These are phyloP conservation scores for Cladobotryum protrusum DNA, from an alignment of 2,329 filamentous ascomycete species.

Conservation along the genomic window DNA sequence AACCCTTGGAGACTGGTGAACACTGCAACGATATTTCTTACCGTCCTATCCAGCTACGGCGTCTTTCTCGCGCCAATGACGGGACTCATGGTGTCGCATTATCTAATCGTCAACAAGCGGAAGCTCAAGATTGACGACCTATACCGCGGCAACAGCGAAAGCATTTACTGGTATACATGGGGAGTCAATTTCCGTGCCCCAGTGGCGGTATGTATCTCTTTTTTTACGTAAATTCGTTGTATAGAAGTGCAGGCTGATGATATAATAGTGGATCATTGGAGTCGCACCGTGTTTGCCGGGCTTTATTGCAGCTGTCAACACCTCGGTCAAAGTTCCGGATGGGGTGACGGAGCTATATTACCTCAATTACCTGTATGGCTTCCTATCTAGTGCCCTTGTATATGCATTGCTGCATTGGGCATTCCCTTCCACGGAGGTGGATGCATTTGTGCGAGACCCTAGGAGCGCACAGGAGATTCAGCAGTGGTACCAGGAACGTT, in stretches of 20 bases:
- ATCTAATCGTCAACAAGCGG: slow-evolving; percentile 25
- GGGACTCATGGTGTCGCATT: slow-evolving; percentile 33
- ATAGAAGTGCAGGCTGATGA: not conserved
- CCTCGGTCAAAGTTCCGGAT: slow-evolving; percentile 24
- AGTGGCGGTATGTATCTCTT: slow-evolving; percentile 27
- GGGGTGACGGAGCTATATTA: slow-evolving; percentile 34
- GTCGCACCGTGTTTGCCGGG: slow-evolving; percentile 36
- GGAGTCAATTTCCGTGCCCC: slow-evolving; percentile 36
- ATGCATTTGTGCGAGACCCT: slow-evolving; percentile 23
- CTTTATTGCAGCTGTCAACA: slow-evolving; percentile 35
- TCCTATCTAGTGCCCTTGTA: slow-evolving; percentile 27
- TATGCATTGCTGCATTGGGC: slow-evolving; percentile 25
- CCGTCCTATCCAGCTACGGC: slow-evolving; percentile 31
- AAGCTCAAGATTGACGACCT: slow-evolving; percentile 33
- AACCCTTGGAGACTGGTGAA: slow-evolving; percentile 35
- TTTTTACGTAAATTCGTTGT: not conserved
- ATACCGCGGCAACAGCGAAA: slow-evolving; percentile 23
- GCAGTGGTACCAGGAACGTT: slow-evolving; percentile 22
- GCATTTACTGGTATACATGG: slow-evolving; percentile 35
- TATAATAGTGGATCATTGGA: slow-evolving; percentile 32
- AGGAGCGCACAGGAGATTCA: slow-evolving; percentile 23
- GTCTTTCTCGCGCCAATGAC: slow-evolving; percentile 35
- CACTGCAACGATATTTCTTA: slow-evolving; percentile 30
- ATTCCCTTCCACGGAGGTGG: slow-evolving; percentile 22
- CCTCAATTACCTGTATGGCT: slow-evolving; percentile 34